Base-by-base conservation (phyloP, 140 eudicot species). In the Ambrosia hybrid region DNA sequence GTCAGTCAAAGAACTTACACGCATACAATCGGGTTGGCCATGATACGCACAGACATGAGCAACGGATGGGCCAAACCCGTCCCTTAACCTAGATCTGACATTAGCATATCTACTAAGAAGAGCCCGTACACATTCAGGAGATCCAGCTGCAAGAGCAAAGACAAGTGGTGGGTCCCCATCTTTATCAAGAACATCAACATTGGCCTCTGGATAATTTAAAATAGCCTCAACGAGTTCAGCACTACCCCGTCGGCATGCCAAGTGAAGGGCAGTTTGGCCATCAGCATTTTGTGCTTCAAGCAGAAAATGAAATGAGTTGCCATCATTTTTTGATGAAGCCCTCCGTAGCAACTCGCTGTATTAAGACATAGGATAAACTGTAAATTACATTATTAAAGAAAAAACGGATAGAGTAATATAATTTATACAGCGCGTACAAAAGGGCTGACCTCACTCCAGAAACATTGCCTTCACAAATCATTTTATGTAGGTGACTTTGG, bases 1-100 rank as follows among this genome's bases (percentile, higher is more conserved):
- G 57, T 33, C 5, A 55, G 62, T 34, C 61, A 73, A 3, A 70
- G 75, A 75, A 83, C 96, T 71, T 88, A 94, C 99, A 49, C 86
- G 95, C 99, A 94, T 94, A 85, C 99, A 94, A 86, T 94, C 99
- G 3, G 99, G 99, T 81, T 94, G 99, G 64, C 99, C 99, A 86
- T 94, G 99, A 81, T 94, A 94, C n/a, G 99, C 97, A 82, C 99
- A 94, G 68, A 94, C 99, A 80, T 90, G 97, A 70, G 99, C 97
- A 81, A 94, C 88, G 12, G 99, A 90, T n/a, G 97, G 97, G 55
- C 99, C 99, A 80, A 90, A 80, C 74, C 99, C 99, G 45, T 88
- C 99, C 79, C 99, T 81, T 80, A 94, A 82, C 74, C 89, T 80
- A 68, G 97, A 90, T 63, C 86, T 80, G 53, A 94, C 97, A 82